Percentiles rank a stretch among this genome's conserved stretches.
Conservation (phyloP, 2,329 filamentous ascomycete genomes). For the Arthroderma uncinatum region DNA sequence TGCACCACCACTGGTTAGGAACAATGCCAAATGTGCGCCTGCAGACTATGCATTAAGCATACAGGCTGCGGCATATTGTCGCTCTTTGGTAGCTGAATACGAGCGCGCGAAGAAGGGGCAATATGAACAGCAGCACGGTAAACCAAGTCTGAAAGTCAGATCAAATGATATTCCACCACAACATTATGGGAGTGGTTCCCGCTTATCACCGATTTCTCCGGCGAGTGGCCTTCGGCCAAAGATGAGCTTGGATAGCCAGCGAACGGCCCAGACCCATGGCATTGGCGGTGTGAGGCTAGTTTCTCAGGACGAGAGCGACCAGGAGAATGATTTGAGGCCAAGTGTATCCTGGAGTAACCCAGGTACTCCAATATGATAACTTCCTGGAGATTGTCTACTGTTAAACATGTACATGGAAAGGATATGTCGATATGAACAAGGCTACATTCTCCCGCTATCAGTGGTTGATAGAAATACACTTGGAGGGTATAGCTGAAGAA, state of each 20-base stretch:
- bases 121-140: constrained; percentile 6
- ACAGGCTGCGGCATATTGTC: constrained; percentile 75
- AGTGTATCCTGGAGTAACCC: constrained; percentile 2
- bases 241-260: constrained; percentile 4
- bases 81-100: constrained; percentile 57
- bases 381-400: neutral
- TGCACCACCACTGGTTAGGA: constrained; percentile 60
- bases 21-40: constrained; percentile 70
- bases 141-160: constrained; percentile 8
- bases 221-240: constrained; percentile 3
- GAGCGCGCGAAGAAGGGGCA: constrained; percentile 11
- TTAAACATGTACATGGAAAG: too few relatives aligned
- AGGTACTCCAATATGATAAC: neutral
- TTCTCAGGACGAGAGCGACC: constrained; percentile 5
- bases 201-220: constrained; percentile 10
- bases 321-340: constrained; percentile 2
- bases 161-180: constrained; percentile 7
- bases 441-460: too few relatives aligned
- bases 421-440: too few relatives aligned
- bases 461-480: too few relatives aligned
- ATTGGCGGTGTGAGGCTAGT: constrained; percentile 10
- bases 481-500: too few relatives aligned
- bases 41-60: constrained; percentile 73
- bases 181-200: neutral
- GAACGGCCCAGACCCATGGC: neutral